Evolutionary conservation across 495 filamentous ascomycete genomes (phyloP), one percentile per base, ranked within the genome.

Genomic region (Tuber umbilicatum): DNA sequence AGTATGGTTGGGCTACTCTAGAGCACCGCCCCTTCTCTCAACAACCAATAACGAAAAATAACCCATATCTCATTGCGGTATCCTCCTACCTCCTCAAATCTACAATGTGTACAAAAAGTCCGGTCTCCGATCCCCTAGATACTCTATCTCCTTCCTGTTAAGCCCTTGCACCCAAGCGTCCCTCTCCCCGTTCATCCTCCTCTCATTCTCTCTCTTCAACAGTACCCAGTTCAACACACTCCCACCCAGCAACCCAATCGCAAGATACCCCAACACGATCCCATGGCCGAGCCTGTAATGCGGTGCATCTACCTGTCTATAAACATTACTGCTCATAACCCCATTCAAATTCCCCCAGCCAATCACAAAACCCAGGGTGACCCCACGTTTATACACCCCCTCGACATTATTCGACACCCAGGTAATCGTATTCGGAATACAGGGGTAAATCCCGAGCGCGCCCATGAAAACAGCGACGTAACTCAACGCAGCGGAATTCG

Each of bases 361-460:
- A 75, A 96, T 94, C 38, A 97, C 92, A 50, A 97, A 89, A 0
- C 94, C 94, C 4, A 97, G 83, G 0, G 92, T 91, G 2, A 97
- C 89, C 35, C 94, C 94, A 37, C 94, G 88, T 86, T 97, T 97
- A 84, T 97, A 96, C 5, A 94, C 91, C 31, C 94, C 94, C 84
- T 97, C 94, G 38, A 89, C 89, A 77, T 98, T 98, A 84, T 98
- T 98, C 69, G 89, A 89, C 27, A 90, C 84, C 94, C 94, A 98
- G 38, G 89, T 89, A 75, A 98, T 93, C 0, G 93, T 96, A 81
- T 97, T 97, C n/a, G 94, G 84, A 76, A 97, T 93, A 83, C 89
- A 91, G 0, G 94, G 94, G 80, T 97, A 98, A 78, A 97, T 97
- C 0, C 94, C 94, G 71, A 94, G 84, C 0, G 94, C 94, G 10